phyloP scores from a whole-genome alignment of 2,329 filamentous ascomycete species.

The Bipolaris bicolor region DNA sequence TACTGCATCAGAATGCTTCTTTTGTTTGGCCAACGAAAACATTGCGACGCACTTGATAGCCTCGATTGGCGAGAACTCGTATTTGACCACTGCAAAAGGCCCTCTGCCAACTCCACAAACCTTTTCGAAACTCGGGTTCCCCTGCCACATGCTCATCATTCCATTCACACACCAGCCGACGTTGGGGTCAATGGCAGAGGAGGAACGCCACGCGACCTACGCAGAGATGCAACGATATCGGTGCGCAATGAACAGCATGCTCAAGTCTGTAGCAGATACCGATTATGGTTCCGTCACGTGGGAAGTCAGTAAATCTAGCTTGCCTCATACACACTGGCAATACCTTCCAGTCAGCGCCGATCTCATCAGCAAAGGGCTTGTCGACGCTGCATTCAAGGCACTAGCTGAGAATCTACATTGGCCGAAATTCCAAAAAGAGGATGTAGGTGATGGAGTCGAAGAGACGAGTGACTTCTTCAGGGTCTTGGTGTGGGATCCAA shows the following conservation, averaged over 20 bases:
- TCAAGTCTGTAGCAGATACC: conserved; percentile 57
- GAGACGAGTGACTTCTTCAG: conserved; percentile 72
- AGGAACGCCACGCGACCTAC: conserved; percentile 66
- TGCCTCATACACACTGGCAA: conserved; percentile 94
- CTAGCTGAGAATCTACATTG: conserved; percentile 78
- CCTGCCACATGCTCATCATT: conserved; percentile 88
- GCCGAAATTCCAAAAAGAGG: conserved; percentile 57
- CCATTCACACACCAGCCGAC: conserved; percentile 83
- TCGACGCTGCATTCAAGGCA: conserved; percentile 87
- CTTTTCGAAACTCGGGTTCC: conserved; percentile 75
- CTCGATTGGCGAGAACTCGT: conserved; percentile 84
- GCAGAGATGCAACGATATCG: conserved; percentile 85
- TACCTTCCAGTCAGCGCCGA: conserved; percentile 77
- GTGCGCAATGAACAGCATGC: conserved; percentile 77
- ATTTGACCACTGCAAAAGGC: conserved; percentile 90
- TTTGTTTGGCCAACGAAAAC: conserved; percentile 88
- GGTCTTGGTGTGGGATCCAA: conserved; percentile 76
- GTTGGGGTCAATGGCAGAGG: conserved; percentile 68
- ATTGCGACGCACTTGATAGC: conserved; percentile 86
- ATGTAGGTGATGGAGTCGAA: conserved; percentile 51
- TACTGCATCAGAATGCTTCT: conserved; percentile 81
- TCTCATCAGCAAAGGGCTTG: conserved; percentile 72
- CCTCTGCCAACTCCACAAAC: conserved; percentile 76
- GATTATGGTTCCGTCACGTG: conserved; percentile 84
- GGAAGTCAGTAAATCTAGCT: conserved; percentile 82